Conservation (phyloP, 805 yeast genomes). For the Lipomyces japonicus region DNA sequence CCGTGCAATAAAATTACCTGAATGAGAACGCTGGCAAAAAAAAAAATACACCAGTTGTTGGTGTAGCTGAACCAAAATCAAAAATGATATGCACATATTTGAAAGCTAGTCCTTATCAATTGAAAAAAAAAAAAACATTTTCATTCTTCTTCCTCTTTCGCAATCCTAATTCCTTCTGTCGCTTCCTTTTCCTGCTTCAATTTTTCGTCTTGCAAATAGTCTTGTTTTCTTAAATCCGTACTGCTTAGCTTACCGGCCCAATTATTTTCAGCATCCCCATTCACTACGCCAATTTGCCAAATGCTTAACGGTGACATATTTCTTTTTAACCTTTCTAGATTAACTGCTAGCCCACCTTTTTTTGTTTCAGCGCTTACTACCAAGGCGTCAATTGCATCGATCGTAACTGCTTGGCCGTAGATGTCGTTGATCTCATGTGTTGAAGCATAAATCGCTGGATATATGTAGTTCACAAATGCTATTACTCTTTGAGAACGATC, state of each 20-base stretch:
- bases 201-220: constrained; percentile 1
- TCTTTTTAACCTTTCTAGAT: constrained; percentile 55
- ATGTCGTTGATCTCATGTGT: constrained; percentile 70
- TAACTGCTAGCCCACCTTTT: constrained; percentile 70
- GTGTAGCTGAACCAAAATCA: no score
- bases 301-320: constrained; percentile 53
- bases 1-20: no score
- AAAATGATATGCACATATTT: no score
- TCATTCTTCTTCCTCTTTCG: no score
- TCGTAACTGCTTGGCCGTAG: constrained; percentile 88
- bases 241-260: constrained; percentile 25
- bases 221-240: constrained; percentile 18
- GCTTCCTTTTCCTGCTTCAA: no score
- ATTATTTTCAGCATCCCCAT: constrained; percentile 9
- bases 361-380: constrained; percentile 78
- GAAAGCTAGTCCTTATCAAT: no score
- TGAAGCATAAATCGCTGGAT: constrained; percentile 48
- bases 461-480: constrained; percentile 48
- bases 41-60: no score
- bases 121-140: no score
- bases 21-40: no score
- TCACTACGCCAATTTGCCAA: constrained; percentile 43
- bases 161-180: no score
- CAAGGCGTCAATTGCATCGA: constrained; percentile 69
- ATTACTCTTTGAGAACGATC: constrained; percentile 48